These are phyloP conservation scores for Clarkia xantiana DNA, from an alignment of 345 rosid species.

Conservation along the genomic window DNA sequence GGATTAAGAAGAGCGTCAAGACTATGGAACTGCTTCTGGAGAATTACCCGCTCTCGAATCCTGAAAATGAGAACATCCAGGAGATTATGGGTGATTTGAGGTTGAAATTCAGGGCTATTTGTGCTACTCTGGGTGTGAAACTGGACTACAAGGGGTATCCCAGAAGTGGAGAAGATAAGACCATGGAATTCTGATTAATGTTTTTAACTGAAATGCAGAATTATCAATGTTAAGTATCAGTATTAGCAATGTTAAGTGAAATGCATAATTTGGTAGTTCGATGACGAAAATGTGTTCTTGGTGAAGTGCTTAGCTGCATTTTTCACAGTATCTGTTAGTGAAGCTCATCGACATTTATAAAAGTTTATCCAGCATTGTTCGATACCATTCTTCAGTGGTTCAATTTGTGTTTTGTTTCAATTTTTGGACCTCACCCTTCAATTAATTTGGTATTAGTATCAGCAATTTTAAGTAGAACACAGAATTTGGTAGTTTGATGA, in stretches of 20 bases:
- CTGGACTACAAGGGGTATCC: slow-evolving; percentile 56
- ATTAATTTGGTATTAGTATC: not conserved
- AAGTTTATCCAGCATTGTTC: too few species aligned
- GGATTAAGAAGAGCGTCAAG: slow-evolving; percentile 39
- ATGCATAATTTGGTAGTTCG: not conserved
- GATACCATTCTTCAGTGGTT: too few species aligned
- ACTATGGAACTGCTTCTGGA: slow-evolving; percentile 45
- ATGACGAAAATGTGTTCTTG: too few species aligned
- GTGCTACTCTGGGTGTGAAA: slow-evolving; percentile 50
- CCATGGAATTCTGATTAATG: slow-evolving; percentile 39
- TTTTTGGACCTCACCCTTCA: too few species aligned
- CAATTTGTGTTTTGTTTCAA: too few species aligned
- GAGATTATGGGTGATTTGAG: slow-evolving; percentile 46
- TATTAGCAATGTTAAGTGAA: not conserved
- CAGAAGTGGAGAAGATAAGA: slow-evolving; percentile 22
- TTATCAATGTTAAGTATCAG: too few species aligned
- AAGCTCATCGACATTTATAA: too few species aligned
- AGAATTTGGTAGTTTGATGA: not conserved
- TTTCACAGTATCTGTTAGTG: too few species aligned
- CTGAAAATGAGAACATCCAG: slow-evolving; percentile 46
- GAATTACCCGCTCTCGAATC: slow-evolving; percentile 42
- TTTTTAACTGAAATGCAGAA: not conserved
- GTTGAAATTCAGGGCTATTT: slow-evolving; percentile 48
- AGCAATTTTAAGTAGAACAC: not conserved
- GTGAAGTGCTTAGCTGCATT: too few species aligned